Base-by-base conservation (phyloP, 192 early-diverging fungal genomes). In the Coemansia sp. region DNA sequence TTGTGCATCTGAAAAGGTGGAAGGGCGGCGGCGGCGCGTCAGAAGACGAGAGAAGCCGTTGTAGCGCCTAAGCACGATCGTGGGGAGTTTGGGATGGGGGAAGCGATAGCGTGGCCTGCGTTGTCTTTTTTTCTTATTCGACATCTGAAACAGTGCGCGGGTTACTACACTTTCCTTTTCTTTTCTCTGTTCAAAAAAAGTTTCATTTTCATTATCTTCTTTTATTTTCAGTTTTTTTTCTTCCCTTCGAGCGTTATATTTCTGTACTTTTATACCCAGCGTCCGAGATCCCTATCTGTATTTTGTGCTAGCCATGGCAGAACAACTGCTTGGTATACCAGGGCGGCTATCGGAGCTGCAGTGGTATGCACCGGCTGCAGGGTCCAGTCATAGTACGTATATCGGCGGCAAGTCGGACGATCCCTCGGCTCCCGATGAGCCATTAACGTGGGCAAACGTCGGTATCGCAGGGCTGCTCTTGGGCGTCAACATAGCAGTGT, bases 381-480 rank as follows among this genome's bases (percentile, higher is more conserved):
- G 50, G 32, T 59, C 22, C 31, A 42, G 39, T 24, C 10, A 62
- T 8, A 10, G 12, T 9, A 48, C 34, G 39, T 22, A 61, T 44
- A 51, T 61, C 29, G 24, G 65, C 32, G 64, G 44, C 22, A 70
- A 58, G 10, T 61, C 73, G 6, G 59, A 69, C n/a, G 67, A 75
- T 53, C 79, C 79, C 11, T 58, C 60, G 7, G 68, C 64, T 9
- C 74, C 79, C 5, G 79, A 82, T 15, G 44, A 50, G 11, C 82
- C 75, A 29, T 40, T 84, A 20, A 72, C 71, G 2, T 80, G 77
- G 72, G 36, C 39, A 13, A 86, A 91, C 45, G 89, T 90, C 31
- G 85, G 85, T 6, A 76, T 87, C 4, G 89, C 89, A 32, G 88
- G 86, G 9, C 31, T 76, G 31, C 83, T 90, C 27, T 77, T 91